Evolutionary conservation across 768 basidiomycete genomes (phyloP).

Genomic region (Gautieria morchelliformis): DNA sequence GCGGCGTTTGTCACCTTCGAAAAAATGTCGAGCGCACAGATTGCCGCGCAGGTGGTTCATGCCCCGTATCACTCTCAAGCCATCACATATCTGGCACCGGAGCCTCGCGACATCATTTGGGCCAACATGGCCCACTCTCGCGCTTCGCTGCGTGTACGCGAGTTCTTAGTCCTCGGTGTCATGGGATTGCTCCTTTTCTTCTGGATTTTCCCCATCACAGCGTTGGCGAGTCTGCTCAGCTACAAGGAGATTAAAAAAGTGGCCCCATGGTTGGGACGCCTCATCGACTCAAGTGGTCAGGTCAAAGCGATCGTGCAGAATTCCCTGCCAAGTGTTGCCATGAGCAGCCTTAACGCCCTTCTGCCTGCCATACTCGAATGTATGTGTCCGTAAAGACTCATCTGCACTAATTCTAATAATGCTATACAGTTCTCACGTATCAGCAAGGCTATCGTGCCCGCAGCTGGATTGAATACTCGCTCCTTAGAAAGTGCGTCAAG

Average conservation of each 20-base stretch:
- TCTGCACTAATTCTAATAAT: background rate
- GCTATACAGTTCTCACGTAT: conserved; percentile 57
- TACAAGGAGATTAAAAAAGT: conserved; percentile 89
- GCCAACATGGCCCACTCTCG: conserved; percentile 69
- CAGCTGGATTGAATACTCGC: conserved; percentile 88
- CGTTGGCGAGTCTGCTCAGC: conserved; percentile 77
- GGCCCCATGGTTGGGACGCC: conserved; percentile 76
- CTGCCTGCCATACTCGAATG: conserved; percentile 88
- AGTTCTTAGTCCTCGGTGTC: conserved; percentile 56
- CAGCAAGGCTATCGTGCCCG: conserved; percentile 84
- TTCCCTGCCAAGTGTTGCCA: conserved; percentile 81
- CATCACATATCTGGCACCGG: conserved; percentile 72
- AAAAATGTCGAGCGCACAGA: conserved; percentile 91
- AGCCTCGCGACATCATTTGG: conserved; percentile 96
- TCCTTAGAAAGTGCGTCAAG: conserved; percentile 73
- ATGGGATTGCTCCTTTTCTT: conserved; percentile 75
- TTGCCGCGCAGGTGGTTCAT: conserved; percentile 78
- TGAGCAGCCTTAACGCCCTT: conserved; percentile 83
- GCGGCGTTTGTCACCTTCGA: conserved; percentile 95
- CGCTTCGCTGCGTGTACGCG: conserved; percentile 49
- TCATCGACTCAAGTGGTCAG: conserved; percentile 76
- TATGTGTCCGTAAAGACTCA: conserved; percentile 18
- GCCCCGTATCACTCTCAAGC: conserved; percentile 56
- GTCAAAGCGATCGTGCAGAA: conserved; percentile 88
- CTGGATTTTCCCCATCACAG: conserved; percentile 88